Evolutionary conservation across 2,329 filamentous ascomycete species (phyloP).

Genomic region (Ophiostoma australiae): DNA sequence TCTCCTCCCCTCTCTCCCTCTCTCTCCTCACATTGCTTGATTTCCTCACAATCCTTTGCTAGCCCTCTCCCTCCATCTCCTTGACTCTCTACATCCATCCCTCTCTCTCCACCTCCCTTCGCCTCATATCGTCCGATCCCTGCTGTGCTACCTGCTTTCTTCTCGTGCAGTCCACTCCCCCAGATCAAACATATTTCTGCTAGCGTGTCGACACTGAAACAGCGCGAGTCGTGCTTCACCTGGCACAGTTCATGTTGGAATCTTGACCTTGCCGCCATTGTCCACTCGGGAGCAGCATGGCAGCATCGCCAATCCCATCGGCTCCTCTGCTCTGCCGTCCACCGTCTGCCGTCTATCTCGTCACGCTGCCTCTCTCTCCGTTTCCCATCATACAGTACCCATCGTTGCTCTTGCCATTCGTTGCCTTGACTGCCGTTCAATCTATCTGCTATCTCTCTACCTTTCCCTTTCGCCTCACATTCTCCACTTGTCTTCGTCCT

Average conservation of each 20-base stretch:
- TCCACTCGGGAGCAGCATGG: background rate
- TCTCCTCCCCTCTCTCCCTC: background rate
- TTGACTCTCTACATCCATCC: background rate
- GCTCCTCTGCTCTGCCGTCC: background rate
- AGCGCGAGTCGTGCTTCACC: constrained; percentile 26
- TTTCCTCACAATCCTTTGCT: background rate
- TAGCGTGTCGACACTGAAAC: constrained; percentile 25
- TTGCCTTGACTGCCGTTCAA: background rate
- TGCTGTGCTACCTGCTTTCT: background rate
- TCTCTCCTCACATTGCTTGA: background rate
- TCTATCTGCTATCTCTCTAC: background rate
- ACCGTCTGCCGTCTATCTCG: background rate
- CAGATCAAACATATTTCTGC: background rate
- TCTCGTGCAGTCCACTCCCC: background rate
- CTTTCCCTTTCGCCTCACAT: constrained; percentile 10
- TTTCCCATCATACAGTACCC: background rate
- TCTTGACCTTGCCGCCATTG: background rate
- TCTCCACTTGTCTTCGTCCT: constrained; percentile 21
- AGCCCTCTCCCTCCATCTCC: no score
- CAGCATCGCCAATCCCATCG: background rate
- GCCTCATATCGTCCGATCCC: background rate
- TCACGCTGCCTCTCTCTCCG: background rate
- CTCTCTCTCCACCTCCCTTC: background rate
- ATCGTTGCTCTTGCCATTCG: background rate
- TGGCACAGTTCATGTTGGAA: constrained; percentile 19